Percentiles rank a stretch among this genome's conserved stretches.
Conservation (phyloP, 192 early-diverging fungal species). For the Backusella tuberculispora region DNA sequence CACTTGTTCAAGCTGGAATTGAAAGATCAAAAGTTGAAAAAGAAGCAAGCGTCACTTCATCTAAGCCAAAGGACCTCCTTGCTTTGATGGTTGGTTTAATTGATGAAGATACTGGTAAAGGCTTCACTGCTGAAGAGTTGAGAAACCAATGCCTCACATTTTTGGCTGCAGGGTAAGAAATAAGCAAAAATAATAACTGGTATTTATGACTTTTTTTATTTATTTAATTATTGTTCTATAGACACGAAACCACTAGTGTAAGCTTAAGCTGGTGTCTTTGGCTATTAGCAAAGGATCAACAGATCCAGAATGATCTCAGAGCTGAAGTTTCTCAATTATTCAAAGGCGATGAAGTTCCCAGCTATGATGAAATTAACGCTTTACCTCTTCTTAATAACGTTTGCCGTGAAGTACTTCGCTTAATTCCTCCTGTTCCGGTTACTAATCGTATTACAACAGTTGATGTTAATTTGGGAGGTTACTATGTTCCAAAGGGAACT, state of each 20-base stretch:
- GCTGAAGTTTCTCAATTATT: constrained; percentile 51
- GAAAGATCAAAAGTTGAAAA: constrained; percentile 27
- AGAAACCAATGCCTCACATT: constrained; percentile 62
- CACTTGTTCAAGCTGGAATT: constrained; percentile 44
- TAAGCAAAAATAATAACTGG: not conserved
- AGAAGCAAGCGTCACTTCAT: not conserved
- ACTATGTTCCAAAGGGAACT: constrained; percentile 53
- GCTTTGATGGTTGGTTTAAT: constrained; percentile 47
- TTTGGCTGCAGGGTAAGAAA: constrained; percentile 54
- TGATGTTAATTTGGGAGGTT: constrained; percentile 45
- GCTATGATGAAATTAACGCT: constrained; percentile 52
- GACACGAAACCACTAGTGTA: constrained; percentile 59
- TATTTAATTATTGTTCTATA: constrained; percentile 14
- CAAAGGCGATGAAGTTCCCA: constrained; percentile 37
- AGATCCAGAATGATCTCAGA: constrained; percentile 47
- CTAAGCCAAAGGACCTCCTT: constrained; percentile 47
- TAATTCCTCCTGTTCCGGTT: constrained; percentile 57
- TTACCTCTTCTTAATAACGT: constrained; percentile 56
- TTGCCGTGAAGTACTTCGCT: constrained; percentile 54
- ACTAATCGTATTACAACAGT: constrained; percentile 44
- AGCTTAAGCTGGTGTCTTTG: constrained; percentile 54
- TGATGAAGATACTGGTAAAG: constrained; percentile 45
- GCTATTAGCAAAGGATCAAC: constrained; percentile 49
- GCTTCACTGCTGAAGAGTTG: constrained; percentile 48
- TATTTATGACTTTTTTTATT: not conserved